Percentiles rank a stretch among this genome's conserved stretches.
Evolutionary conservation across 208 protist genomes (phyloP).

Genomic region (Leptomonas pyrrhocoris): DNA sequence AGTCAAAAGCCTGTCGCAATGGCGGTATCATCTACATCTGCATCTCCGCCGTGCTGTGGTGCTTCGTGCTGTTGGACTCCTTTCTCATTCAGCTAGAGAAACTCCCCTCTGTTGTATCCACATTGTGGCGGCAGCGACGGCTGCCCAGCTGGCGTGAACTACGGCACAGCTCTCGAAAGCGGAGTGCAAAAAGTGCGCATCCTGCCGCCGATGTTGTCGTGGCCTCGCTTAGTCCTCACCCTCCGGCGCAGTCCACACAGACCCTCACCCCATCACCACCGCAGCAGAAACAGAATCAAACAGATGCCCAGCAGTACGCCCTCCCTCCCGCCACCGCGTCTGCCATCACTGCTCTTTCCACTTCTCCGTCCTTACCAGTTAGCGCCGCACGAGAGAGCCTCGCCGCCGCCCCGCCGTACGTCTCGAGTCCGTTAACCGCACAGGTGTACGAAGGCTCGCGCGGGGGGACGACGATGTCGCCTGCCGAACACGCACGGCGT

Average conservation of each 20-base stretch:
- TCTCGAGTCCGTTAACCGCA: neutral
- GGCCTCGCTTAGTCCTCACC: neutral
- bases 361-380: too few relatives aligned
- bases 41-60: conserved; percentile 42
- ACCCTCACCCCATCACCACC: neutral
- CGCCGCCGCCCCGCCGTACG: too few relatives aligned
- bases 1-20: conserved; percentile 47
- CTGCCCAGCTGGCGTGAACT: conserved; percentile 30
- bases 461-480: neutral
- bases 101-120: neutral
- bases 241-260: too few relatives aligned
- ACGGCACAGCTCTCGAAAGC: conserved; percentile 9
- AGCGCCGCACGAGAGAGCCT: too few relatives aligned
- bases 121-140: conserved; percentile 19
- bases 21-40: conserved; percentile 53
- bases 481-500: neutral
- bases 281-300: neutral
- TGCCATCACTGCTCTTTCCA: neutral
- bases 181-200: neutral
- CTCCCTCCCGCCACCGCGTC: neutral
- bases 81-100: conserved; percentile 27
- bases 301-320: neutral
- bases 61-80: conserved; percentile 20
- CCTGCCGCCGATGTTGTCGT: conserved; percentile 15
- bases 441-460: neutral